phyloP scores from a whole-genome alignment of 371 early-diverging fungal species.

The Catenaria anguillulae region DNA sequence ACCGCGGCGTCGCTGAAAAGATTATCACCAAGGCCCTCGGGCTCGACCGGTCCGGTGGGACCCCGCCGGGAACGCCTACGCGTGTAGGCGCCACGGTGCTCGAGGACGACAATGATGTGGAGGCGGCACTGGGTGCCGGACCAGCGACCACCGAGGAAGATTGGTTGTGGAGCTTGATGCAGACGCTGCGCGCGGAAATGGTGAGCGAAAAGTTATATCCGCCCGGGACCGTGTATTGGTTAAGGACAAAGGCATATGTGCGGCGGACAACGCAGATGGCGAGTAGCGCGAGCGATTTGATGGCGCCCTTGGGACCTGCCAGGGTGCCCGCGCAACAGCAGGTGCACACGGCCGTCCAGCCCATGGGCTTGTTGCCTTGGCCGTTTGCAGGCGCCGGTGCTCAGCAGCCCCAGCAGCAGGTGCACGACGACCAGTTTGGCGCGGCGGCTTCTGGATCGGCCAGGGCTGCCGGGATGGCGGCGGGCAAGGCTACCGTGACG shows the following conservation, averaged over 20 bases:
- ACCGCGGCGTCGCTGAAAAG: slow-evolving; percentile 41
- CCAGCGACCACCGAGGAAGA: slow-evolving; percentile 20
- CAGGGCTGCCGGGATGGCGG: neutral
- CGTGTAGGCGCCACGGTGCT: neutral
- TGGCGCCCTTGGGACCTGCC: neutral
- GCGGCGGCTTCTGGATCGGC: slow-evolving; percentile 3
- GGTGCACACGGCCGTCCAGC: neutral
- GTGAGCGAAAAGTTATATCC: slow-evolving; percentile 62
- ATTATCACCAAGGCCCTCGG: slow-evolving; percentile 46
- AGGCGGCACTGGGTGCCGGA: neutral
- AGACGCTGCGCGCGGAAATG: slow-evolving; percentile 67
- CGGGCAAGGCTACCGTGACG: neutral
- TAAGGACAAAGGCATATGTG: slow-evolving; percentile 12
- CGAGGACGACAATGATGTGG: neutral
- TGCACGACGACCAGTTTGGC: too few relatives aligned
- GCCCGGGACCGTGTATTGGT: slow-evolving; percentile 47
- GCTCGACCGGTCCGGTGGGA: slow-evolving; percentile 8
- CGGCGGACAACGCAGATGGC: neutral
- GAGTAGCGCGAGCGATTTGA: too few relatives aligned
- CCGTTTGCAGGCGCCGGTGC: neutral
- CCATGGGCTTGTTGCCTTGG: neutral
- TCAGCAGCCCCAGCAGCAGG: too few relatives aligned
- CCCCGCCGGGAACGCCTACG: neutral
- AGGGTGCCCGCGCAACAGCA: neutral
- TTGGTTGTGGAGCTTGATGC: slow-evolving; percentile 67